phyloP scores from a whole-genome alignment of 805 yeast genomes.

The Babjeviella inositovora region DNA sequence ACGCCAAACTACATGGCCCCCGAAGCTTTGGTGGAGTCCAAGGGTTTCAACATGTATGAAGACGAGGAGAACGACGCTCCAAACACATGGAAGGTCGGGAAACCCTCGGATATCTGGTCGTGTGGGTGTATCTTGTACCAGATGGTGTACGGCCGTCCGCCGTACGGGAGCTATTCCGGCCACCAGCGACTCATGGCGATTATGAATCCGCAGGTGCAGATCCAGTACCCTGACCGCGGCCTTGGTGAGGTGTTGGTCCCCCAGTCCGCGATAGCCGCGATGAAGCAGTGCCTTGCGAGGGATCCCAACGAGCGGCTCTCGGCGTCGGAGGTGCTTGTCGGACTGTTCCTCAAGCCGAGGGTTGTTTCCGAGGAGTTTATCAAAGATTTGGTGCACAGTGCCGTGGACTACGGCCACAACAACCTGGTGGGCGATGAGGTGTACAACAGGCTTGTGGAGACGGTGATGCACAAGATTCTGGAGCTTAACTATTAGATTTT shows the following conservation, averaged over 20 bases:
- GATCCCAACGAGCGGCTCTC: conserved; percentile 58
- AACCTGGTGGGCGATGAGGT: conserved; percentile 12
- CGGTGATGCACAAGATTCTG: conserved; percentile 19
- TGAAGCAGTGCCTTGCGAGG: conserved; percentile 55
- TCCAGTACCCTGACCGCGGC: conserved; percentile 48
- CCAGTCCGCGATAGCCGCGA: conserved; percentile 47
- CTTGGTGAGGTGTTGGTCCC: conserved; percentile 53
- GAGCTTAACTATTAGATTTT: conserved; percentile 12
- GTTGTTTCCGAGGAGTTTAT: conserved; percentile 53
- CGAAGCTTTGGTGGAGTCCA: conserved; percentile 66
- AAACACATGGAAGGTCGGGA: conserved; percentile 64
- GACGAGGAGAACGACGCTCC: conserved; percentile 3
- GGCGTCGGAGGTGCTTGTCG: conserved; percentile 38
- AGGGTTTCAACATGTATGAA: conserved; percentile 6
- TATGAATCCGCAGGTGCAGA: conserved; percentile 66
- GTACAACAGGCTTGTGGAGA: conserved; percentile 20
- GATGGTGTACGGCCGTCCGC: conserved; percentile 88
- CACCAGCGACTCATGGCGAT: conserved; percentile 71
- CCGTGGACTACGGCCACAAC: conserved; percentile 55
- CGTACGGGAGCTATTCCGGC: conserved; percentile 69
- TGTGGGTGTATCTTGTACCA: conserved; percentile 94
- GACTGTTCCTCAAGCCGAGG: conserved; percentile 63
- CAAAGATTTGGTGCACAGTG: conserved; percentile 56
- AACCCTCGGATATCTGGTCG: conserved; percentile 95
- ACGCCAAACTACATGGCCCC: conserved; percentile 99